These are phyloP conservation scores for Mychonastes homosphaera DNA, from an alignment of 139 green algal genomes.

Conservation along the genomic window DNA sequence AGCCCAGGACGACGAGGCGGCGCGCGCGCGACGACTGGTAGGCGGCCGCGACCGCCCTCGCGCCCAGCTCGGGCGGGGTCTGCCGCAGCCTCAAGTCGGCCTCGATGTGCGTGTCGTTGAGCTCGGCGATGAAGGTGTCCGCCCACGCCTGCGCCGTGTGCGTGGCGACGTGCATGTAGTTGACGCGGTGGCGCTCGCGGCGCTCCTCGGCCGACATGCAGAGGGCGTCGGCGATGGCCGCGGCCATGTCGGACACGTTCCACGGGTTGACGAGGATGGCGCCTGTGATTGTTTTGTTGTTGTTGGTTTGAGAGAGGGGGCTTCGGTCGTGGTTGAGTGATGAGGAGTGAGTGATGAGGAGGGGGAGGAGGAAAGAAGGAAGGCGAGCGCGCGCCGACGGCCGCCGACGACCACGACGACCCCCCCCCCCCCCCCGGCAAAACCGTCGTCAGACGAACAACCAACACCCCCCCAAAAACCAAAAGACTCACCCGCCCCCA, in stretches of 20 bases:
- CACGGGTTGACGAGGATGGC: slow-evolving; percentile 97
- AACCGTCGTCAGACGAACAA: too few species aligned
- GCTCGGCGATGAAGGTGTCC: slow-evolving; percentile 95
- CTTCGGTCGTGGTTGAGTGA: too few species aligned
- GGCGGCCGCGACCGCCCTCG: slow-evolving; percentile 6
- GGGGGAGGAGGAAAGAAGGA: neutral
- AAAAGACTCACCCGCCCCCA: slow-evolving; percentile 28
- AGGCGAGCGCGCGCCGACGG: too few species aligned
- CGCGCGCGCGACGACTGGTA: too few species aligned
- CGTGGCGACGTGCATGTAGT: slow-evolving; percentile 91
- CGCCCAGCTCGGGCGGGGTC: slow-evolving; percentile 54
- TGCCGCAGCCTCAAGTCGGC: slow-evolving; percentile 77
- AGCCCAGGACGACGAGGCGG: slow-evolving; percentile 84
- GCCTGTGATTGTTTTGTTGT: too few species aligned
- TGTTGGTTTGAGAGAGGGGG: too few species aligned
- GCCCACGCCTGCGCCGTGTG: slow-evolving; percentile 88
- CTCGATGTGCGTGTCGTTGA: slow-evolving; percentile 98
- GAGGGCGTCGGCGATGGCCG: slow-evolving; percentile 77
- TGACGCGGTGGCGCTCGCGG: slow-evolving; percentile 82
- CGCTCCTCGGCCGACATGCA: slow-evolving; percentile 78
- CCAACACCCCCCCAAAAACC: too few species aligned
- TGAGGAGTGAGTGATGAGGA: neutral
- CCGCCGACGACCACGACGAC: too few species aligned
- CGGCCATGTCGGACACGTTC: slow-evolving; percentile 91
- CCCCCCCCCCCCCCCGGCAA: too few species aligned